Evolutionary conservation across 148 eudicot species (phyloP), one percentile per base, ranked within the genome.

Genomic region (Dianthus caryophyllus): DNA sequence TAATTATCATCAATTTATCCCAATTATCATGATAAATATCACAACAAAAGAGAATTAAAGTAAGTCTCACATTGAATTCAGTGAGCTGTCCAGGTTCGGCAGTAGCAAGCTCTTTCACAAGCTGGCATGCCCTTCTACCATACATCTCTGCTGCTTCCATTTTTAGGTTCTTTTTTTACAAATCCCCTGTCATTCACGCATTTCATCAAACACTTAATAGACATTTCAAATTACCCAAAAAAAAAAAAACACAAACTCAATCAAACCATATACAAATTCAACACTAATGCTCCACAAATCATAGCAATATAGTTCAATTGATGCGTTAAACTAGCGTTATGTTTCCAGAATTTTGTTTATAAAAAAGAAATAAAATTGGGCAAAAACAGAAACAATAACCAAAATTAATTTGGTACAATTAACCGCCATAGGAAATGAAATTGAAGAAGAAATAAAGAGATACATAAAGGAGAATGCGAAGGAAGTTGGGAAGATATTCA

Each of bases 21-120:
- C 62, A 58, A 11, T 41, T 13, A 12, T 58, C 43, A 58, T 17
- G 22, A 58, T 30, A 16, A 15, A 30, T 14, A 59, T n/a, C 5
- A 14, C 1, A 30, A 49, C 0, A 20, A 1, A n/a, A 9, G 39
- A 50, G 22, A 12, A 57, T 0, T 41, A 11, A 57, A 25, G 0
- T 41, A 13, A 57, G 18, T 25, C 80, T 77, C 53, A 80, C 84
- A 73, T 80, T 80, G 52, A 73, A 80, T 22, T 80, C 72, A 64
- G 84, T 76, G 26, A 79, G 80, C 68, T 76, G 79, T 26, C 75
- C 83, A 11, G 83, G 79, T 50, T 79, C 83, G 5, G 80, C 77
- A 52, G 71, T 46, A 24, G 80, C 83, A 65, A 79, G 77, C 52
- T 79, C 83, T 72, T 79, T 79, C 27, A 79, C 79, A 52, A 79